phyloP scores from a whole-genome alignment of 352 stramenopile species.

The Phytophthora multivora region DNA sequence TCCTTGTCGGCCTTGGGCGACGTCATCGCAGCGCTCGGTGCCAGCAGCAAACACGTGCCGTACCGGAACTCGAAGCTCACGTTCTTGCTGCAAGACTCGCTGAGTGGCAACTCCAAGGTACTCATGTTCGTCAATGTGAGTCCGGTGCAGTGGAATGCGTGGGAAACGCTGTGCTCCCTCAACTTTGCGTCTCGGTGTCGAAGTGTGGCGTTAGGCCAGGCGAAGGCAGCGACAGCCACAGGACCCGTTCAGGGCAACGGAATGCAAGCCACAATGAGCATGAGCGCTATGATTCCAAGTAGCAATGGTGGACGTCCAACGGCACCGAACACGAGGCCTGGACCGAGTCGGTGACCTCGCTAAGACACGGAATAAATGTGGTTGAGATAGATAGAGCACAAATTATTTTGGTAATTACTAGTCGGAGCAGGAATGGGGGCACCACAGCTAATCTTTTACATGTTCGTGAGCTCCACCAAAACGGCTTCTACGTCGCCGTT shows the following conservation, averaged over 20 bases:
- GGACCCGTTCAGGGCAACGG: conserved; percentile 22
- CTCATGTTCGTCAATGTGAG: conserved; percentile 91
- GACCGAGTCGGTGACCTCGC: conserved; percentile 24
- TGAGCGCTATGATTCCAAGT: conserved; percentile 38
- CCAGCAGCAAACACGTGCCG: conserved; percentile 92
- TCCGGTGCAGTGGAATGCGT: conserved; percentile 87
- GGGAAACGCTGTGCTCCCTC: conserved; percentile 90
- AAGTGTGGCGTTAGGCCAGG: conserved; percentile 86
- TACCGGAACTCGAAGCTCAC: conserved; percentile 97
- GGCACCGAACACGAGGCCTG: conserved; percentile 12
- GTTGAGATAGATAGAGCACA: conserved; percentile 20
- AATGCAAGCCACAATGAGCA: conserved; percentile 40
- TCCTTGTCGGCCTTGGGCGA: conserved; percentile 94
- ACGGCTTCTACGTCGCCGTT: conserved; percentile 63
- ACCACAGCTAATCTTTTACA: conserved; percentile 40
- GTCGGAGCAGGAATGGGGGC: background rate
- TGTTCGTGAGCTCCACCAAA: conserved; percentile 64
- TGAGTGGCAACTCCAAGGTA: conserved; percentile 83
- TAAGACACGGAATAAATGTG: no score
- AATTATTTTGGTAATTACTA: conserved; percentile 33
- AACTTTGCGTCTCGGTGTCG: conserved; percentile 91
- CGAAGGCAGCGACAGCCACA: conserved; percentile 51
- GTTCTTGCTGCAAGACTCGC: conserved; percentile 85
- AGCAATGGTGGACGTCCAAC: conserved; percentile 17
- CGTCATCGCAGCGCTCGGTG: conserved; percentile 93